Conservation (phyloP, 1,284 basidiomycete genomes). For the Rhodotorula sp. region DNA sequence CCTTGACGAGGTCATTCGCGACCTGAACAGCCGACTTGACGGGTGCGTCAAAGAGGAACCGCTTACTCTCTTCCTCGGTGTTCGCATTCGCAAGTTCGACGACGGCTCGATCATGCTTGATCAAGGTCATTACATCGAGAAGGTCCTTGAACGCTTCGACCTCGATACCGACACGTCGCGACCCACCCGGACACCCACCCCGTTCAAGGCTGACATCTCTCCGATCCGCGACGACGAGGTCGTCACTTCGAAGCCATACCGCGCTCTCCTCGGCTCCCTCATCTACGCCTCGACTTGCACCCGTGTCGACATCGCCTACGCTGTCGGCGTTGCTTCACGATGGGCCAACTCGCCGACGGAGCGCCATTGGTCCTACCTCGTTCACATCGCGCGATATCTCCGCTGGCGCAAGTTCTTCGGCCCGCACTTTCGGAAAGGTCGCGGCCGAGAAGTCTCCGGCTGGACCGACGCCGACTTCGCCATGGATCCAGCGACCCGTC, state of each 20-base stretch:
- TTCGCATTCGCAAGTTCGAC: no score
- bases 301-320: conserved; percentile 53
- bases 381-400: conserved; percentile 54
- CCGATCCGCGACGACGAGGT: no score
- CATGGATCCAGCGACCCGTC: conserved; percentile 45
- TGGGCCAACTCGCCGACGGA: conserved; percentile 45
- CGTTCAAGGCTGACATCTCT: no score
- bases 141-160: no score
- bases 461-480: conserved; percentile 55
- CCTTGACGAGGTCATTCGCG: background rate
- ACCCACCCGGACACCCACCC: background rate
- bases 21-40: background rate
- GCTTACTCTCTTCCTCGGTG: conserved; percentile 10
- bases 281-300: conserved; percentile 52
- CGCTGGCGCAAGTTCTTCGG: no score
- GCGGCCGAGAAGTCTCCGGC: conserved; percentile 45
- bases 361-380: conserved; percentile 52
- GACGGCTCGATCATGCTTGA: no score
- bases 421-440: conserved; percentile 46
- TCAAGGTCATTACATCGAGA: no score
- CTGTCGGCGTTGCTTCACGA: conserved; percentile 50
- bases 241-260: conserved; percentile 36
- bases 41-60: background rate
- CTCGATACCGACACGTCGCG: conserved; percentile 1
- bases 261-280: conserved; percentile 51